phyloP scores from a whole-genome alignment of 331 rosid genomes.

The Rosa hybrid region DNA sequence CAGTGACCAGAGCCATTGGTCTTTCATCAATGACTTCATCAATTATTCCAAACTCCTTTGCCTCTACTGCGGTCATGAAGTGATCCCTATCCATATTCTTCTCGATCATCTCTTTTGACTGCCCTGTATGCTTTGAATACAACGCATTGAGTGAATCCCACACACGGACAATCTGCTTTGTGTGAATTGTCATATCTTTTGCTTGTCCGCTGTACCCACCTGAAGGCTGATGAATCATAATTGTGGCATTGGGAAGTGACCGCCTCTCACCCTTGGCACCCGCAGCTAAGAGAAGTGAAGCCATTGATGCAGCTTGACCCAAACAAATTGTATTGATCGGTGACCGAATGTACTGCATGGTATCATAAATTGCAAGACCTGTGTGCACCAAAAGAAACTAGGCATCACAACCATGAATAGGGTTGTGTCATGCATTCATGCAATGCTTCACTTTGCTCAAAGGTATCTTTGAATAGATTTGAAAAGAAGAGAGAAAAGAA shows the following conservation, averaged over 20 bases:
- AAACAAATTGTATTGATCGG: slow-evolving; percentile 84
- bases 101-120: slow-evolving; percentile 53
- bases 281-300: slow-evolving; percentile 87
- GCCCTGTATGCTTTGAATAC: slow-evolving; percentile 79
- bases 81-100: slow-evolving; percentile 89
- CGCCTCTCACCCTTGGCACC: slow-evolving; percentile 96
- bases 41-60: slow-evolving; percentile 83
- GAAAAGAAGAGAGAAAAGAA: background rate
- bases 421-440: slow-evolving; percentile 9
- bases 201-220: slow-evolving; percentile 98
- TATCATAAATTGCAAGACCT: slow-evolving; percentile 98
- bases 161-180: slow-evolving; percentile 83
- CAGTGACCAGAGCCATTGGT: slow-evolving; percentile 80
- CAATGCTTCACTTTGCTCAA: background rate
- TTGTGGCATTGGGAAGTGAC: slow-evolving; percentile 82
- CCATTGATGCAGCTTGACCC: slow-evolving; percentile 99
- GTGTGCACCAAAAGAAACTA: slow-evolving; percentile 17
- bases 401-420: background rate
- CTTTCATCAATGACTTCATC: slow-evolving; percentile 95
- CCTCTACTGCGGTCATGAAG: slow-evolving; percentile 87
- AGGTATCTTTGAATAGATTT: background rate
- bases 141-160: slow-evolving; percentile 81
- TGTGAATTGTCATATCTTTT: slow-evolving; percentile 81
- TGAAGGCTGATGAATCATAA: slow-evolving; percentile 98
- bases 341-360: slow-evolving; percentile 94